Conservation (phyloP, 768 basidiomycete genomes). For the Kwoniella sp. region DNA sequence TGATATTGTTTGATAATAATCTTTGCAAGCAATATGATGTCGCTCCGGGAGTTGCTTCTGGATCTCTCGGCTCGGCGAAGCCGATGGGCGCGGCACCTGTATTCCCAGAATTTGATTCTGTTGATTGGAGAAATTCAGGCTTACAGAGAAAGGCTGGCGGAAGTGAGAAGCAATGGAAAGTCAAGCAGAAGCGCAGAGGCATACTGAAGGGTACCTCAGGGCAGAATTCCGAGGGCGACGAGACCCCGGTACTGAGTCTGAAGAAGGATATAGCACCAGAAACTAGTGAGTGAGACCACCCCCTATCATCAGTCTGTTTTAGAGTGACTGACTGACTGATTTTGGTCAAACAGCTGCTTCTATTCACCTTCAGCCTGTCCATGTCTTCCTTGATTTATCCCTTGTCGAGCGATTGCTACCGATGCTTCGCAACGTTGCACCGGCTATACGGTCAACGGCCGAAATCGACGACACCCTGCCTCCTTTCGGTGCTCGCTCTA, state of each 20-base stretch:
- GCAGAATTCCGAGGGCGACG: neutral
- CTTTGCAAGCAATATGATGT: slow-evolving; percentile 65
- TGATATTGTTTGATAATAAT: slow-evolving; percentile 74
- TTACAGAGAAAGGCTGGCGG: slow-evolving; percentile 27
- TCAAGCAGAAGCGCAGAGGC: slow-evolving; percentile 37
- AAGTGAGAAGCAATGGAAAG: slow-evolving; percentile 50
- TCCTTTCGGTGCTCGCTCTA: neutral
- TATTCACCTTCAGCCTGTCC: slow-evolving; percentile 62
- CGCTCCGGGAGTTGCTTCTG: slow-evolving; percentile 4
- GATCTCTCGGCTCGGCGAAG: neutral
- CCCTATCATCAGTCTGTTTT: neutral
- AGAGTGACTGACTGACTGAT: slow-evolving; percentile 6
- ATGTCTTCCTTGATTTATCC: slow-evolving; percentile 73
- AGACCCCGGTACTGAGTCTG: slow-evolving; percentile 15
- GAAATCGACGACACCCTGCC: neutral
- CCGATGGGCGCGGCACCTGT: neutral
- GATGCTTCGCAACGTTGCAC: slow-evolving; percentile 58
- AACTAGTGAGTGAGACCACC: slow-evolving; percentile 19
- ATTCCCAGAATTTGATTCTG: slow-evolving; percentile 50
- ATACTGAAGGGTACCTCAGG: slow-evolving; percentile 32
- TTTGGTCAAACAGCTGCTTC: slow-evolving; percentile 18
- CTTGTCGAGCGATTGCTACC: slow-evolving; percentile 55
- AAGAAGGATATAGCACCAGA: slow-evolving; percentile 22
- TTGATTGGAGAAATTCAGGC: slow-evolving; percentile 48
- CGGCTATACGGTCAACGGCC: slow-evolving; percentile 18